Evolutionary conservation across 2,329 filamentous ascomycete species (phyloP).

Genomic region (Fusarium sulawesiense): DNA sequence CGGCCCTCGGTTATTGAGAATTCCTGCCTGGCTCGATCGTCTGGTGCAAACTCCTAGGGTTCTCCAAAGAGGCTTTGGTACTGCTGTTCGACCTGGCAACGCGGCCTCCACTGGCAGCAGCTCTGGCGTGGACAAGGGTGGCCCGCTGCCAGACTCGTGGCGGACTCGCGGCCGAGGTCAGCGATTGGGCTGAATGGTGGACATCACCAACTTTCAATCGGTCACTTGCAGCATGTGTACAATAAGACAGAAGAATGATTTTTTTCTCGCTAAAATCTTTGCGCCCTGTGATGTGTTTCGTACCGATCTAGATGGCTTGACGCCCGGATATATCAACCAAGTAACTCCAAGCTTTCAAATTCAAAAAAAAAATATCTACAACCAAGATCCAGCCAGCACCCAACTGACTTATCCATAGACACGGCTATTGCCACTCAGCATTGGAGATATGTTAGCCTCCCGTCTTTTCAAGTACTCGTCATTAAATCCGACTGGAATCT

Average conservation of each 20-base stretch:
- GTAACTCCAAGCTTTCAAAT: conserved; percentile 33
- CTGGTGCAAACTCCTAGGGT: conserved; percentile 65
- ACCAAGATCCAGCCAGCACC: too few relatives aligned
- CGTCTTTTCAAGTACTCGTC: conserved; percentile 2
- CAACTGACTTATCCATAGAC: conserved; percentile 29
- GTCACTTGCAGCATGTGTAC: background rate
- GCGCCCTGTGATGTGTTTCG: background rate
- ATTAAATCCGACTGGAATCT: conserved; percentile 3
- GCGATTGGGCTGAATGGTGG: conserved; percentile 63
- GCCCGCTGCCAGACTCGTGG: conserved; percentile 73
- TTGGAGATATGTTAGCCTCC: conserved; percentile 16
- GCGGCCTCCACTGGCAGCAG: conserved; percentile 52
- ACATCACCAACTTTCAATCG: accelerated
- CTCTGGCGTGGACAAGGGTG: conserved; percentile 55
- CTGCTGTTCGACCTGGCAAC: conserved; percentile 61
- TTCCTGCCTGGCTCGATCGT: conserved; percentile 76
- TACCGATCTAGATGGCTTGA: background rate
- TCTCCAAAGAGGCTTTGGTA: conserved; percentile 58
- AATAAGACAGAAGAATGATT: conserved; percentile 13
- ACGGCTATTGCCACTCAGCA: conserved; percentile 29
- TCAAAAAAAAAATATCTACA: too few relatives aligned
- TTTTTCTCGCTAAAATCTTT: conserved; percentile 3
- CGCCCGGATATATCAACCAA: conserved; percentile 1
- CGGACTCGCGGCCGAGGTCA: conserved; percentile 70
- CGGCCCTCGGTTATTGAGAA: conserved; percentile 79